Evolutionary conservation across 2,329 filamentous ascomycete genomes (phyloP), one percentile per base, ranked within the genome.

Genomic region (Hypoxylon sp.): DNA sequence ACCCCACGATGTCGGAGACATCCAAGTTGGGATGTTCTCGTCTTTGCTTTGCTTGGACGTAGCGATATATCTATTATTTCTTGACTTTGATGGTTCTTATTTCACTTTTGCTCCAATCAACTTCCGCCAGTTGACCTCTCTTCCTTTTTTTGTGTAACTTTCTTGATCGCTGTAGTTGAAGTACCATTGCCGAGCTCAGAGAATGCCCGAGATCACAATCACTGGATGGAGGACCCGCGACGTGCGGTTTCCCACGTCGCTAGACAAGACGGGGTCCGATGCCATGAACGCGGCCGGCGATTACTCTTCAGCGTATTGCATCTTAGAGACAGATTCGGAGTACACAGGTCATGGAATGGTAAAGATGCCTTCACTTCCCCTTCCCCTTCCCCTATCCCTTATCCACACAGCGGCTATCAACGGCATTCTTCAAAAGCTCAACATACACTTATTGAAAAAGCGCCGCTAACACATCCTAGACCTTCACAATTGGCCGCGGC

Each of bases 191-290:
- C 37, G 16, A 37, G 16, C 45, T 19, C 6, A 69, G 34, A 62
- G 63, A 47, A 85, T 85, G 83, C 72, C 80, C 52, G 86, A 90
- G 72, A 84, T 93, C 74, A 92, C 88, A 63, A 92, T 93, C 76
- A 93, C 89, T 58, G 87, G 89, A 68, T 93, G 88, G 83, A 83
- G 81, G 70, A 91, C 90, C 63, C 85, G 89, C 76, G 91, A 93
- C 81, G 90, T 93, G 77, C 88, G 91, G 72, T 93, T 93, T 78
- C 91, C 91, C 79, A 97, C 94, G n/a, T 97, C 94, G 41, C 88
- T 97, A 66, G 93, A 97, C 81, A 96, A 95, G 83, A 97, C 93
- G n/a, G 94, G 94, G 74, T 96, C 93, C 7, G 94, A 97, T 87
- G 94, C 93, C 75, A 97, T 97, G 94, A 97, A 97, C 77, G 91